These are phyloP conservation scores for Cyclostephanos tholiformis DNA, from an alignment of 108 stramenopile genomes.

Conservation along the genomic window DNA sequence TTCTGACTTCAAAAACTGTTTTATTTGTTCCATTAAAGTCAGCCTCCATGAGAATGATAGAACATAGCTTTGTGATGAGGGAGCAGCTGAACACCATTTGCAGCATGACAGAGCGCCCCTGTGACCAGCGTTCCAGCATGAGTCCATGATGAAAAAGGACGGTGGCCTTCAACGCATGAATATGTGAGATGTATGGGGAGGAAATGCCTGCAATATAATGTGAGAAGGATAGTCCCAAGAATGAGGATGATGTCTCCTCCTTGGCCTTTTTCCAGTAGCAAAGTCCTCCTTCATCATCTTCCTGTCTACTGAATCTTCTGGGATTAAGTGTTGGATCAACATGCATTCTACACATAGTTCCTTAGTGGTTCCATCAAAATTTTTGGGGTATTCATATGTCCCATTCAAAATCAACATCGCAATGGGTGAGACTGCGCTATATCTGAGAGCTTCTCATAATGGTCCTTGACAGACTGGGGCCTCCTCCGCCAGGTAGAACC, in stretches of 20 bases:
- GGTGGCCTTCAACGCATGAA: neutral
- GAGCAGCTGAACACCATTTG: neutral
- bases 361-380: neutral
- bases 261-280: neutral
- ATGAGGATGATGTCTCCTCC: slow-evolving; percentile 16
- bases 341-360: slow-evolving; percentile 1
- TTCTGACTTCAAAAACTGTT: slow-evolving; percentile 6
- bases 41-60: slow-evolving; percentile 16
- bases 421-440: neutral
- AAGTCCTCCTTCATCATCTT: neutral
- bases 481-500: slow-evolving; percentile 10
- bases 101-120: neutral
- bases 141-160: neutral
- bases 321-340: neutral
- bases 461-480: slow-evolving; percentile 18
- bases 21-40: too few relatives aligned
- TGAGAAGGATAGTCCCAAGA: slow-evolving; percentile 1
- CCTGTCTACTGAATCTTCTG: neutral
- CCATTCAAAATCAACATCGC: neutral
- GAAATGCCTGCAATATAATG: neutral
- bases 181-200: neutral
- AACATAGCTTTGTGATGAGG: neutral
- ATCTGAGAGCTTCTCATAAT: neutral
- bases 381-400: neutral
- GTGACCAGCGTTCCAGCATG: too few relatives aligned